Percentiles rank a stretch among this genome's conserved stretches.
phyloP scores from a whole-genome alignment of 495 filamentous ascomycete genomes.

The Xylaria flabelliformis region DNA sequence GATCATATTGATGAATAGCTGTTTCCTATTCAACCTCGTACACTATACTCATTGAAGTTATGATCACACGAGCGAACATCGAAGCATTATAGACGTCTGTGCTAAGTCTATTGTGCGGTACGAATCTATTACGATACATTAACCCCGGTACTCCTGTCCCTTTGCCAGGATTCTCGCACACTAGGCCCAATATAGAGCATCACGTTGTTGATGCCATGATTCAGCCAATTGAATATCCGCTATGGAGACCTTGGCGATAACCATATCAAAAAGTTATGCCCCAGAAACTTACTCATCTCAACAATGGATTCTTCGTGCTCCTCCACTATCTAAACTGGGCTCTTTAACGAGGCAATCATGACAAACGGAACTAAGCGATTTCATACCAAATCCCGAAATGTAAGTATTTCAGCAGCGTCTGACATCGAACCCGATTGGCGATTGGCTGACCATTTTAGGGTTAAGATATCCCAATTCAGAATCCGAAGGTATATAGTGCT shows the following conservation, averaged over 20 bases:
- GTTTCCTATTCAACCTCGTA: background rate
- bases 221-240: background rate
- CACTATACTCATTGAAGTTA: conserved; percentile 8
- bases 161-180: conserved; percentile 35
- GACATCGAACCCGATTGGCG: background rate
- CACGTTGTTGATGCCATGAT: background rate
- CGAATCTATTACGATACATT: background rate
- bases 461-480: background rate
- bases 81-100: no score
- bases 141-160: background rate
- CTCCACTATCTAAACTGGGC: no score
- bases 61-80: background rate
- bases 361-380: conserved; percentile 24
- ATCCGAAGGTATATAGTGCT: background rate
- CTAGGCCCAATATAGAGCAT: conserved; percentile 28
- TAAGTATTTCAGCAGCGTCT: background rate
- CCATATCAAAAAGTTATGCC: background rate
- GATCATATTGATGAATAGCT: background rate
- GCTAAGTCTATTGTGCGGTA: background rate
- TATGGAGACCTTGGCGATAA: background rate
- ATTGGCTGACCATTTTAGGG: conserved; percentile 17
- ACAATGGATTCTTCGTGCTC: conserved; percentile 11
- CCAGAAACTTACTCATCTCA: background rate
- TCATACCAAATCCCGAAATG: conserved; percentile 38
- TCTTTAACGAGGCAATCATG: conserved; percentile 10